Evolutionary conservation across 2,329 filamentous ascomycete species (phyloP).

Genomic region (Furcasterigmium sp.): DNA sequence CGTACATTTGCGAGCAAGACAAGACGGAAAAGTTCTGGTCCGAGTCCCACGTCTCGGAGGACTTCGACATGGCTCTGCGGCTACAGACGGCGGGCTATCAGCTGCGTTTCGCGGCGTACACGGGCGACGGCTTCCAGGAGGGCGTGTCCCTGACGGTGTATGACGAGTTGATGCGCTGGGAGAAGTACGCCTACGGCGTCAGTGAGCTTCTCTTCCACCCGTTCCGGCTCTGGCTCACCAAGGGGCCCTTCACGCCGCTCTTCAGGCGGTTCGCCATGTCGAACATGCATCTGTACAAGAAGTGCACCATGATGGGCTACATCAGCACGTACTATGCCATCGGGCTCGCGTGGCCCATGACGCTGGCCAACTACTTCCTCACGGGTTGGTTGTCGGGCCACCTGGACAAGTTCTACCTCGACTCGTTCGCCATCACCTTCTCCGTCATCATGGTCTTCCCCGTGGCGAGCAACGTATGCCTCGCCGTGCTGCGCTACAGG

Average conservation of each 20-base stretch:
- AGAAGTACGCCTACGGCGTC: slow-evolving; percentile 68
- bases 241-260: slow-evolving; percentile 59
- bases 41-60: slow-evolving; percentile 68
- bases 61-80: slow-evolving; percentile 72
- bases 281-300: slow-evolving; percentile 59
- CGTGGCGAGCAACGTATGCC: slow-evolving; percentile 51
- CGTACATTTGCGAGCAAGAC: slow-evolving; percentile 39
- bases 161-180: slow-evolving; percentile 66
- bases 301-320: slow-evolving; percentile 67
- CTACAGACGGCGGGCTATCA: slow-evolving; percentile 64
- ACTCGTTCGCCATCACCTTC: slow-evolving; percentile 60
- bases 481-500: slow-evolving; percentile 59
- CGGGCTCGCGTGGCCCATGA: slow-evolving; percentile 60
- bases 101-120: slow-evolving; percentile 64
- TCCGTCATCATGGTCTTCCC: slow-evolving; percentile 61
- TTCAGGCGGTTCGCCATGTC: slow-evolving; percentile 56
- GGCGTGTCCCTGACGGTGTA: slow-evolving; percentile 69
- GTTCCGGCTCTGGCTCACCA: slow-evolving; percentile 52
- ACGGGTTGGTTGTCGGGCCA: slow-evolving; percentile 66
- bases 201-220: slow-evolving; percentile 68
- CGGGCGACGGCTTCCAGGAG: slow-evolving; percentile 65
- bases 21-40: slow-evolving; percentile 67
- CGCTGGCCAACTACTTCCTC: slow-evolving; percentile 63
- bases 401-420: slow-evolving; percentile 61
- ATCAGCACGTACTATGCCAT: slow-evolving; percentile 70